phyloP scores from a whole-genome alignment of 345 rosid genomes.

The Rhodamnia rubescens region DNA sequence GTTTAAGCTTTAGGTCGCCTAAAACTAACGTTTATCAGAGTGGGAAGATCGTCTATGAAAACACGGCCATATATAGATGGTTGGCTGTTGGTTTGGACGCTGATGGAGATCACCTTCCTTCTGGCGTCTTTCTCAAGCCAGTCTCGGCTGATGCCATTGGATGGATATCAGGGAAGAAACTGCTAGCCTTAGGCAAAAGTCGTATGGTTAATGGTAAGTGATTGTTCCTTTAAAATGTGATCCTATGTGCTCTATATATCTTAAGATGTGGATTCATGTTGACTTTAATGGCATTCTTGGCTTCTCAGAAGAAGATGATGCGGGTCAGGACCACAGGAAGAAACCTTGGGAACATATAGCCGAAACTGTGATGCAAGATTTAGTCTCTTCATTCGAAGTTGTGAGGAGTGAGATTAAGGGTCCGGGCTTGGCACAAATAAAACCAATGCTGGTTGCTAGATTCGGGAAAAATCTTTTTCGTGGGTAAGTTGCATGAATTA shows the following conservation, averaged over 20 bases:
- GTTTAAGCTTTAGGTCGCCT: not conserved
- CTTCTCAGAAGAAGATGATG: slow-evolving; percentile 1
- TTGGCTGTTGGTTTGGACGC: slow-evolving; percentile 2
- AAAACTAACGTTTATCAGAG: not conserved
- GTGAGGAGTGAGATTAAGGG: slow-evolving; percentile 13
- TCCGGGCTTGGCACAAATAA: slow-evolving; percentile 5
- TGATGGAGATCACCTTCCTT: not conserved
- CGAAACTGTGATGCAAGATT: slow-evolving; percentile 32
- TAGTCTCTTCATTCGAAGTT: slow-evolving; percentile 25
- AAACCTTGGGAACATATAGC: slow-evolving; percentile 29
- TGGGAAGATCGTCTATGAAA: not conserved
- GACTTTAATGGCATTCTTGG: not conserved
- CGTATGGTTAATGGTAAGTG: slow-evolving; percentile 12
- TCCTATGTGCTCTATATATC: not conserved
- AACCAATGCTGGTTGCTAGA: slow-evolving; percentile 40
- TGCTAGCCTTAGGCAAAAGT: slow-evolving; percentile 21
- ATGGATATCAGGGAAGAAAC: slow-evolving; percentile 16
- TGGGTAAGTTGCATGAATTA: slow-evolving; percentile 17
- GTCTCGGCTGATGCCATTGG: not conserved
- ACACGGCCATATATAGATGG: slow-evolving; percentile 4
- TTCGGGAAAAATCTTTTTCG: slow-evolving; percentile 39
- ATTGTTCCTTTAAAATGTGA: not conserved
- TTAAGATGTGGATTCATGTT: not conserved
- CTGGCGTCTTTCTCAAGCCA: slow-evolving; percentile 5
- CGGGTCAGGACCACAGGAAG: not conserved